Base-by-base conservation (phyloP, 2,329 filamentous ascomycete species). In the Aspergillus transmontanensis region DNA sequence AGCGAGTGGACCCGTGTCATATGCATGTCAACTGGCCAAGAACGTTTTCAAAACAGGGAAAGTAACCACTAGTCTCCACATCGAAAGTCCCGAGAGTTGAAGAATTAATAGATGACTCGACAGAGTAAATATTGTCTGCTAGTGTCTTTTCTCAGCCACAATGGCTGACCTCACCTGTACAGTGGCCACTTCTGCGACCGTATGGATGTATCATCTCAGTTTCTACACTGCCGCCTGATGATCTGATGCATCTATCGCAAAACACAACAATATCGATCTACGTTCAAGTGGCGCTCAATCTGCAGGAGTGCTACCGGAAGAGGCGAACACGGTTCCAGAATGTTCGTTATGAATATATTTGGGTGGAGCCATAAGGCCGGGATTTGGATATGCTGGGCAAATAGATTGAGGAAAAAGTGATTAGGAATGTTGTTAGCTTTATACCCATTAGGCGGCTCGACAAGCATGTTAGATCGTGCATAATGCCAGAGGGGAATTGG, bases 31-130 rank as follows among this genome's bases (percentile, higher is more conserved):
- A 70, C 71, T 86, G 1, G 81, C 84, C 3, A 84, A 83, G 67
- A 82, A 83, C 32, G 76, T 82, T 3, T 86, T 83, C 55, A 78
- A 80, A 0, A 84, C 81, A 1, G 71, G 71, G 0, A 79, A 75
- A 54, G 74, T 86, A 58, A 81, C 87, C 55, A 78, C 83, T 0
- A 85, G 82, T 84, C 0, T 86, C 84, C 6, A 85, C 84, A 26
- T 63, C 78, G 9, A 87, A 87, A 71, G 62, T 87, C 39, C 64
- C 73, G 0, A 74, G 81, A 23, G 81, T 85, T 0, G 77, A 80
- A 50, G 66, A 79, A 61, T 67, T 80, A 7, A 67, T 82, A 7
- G 79, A 80, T 1, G 69, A 79, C 0, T 81, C 79, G 0, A 72
- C 82, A 84, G 64, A 67, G 72, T 73, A 59, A 54, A 63, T 36